Evolutionary conservation across 1,284 basidiomycete genomes (phyloP).

Genomic region (Gomphus bonarii): DNA sequence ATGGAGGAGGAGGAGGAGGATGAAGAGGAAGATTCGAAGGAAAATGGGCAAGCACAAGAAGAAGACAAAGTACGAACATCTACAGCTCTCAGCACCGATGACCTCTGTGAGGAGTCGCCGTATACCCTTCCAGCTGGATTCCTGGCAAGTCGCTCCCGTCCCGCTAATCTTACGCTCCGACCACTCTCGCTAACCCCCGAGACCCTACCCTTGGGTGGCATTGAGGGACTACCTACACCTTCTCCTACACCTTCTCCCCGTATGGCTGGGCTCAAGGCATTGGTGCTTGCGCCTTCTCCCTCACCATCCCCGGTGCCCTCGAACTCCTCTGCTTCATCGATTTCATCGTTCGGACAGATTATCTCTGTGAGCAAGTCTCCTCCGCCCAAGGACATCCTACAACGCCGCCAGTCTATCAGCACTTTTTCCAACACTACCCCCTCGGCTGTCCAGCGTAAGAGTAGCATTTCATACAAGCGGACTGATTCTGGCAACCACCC

Average conservation of each 20-base stretch:
- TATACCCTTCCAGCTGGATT: constrained; percentile 15
- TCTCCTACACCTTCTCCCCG: constrained; percentile 32
- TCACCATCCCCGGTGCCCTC: constrained; percentile 14
- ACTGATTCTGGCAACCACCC: constrained; percentile 15
- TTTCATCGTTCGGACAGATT: background rate
- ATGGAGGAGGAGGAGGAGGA: constrained; percentile 74
- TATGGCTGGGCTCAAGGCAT: constrained; percentile 33
- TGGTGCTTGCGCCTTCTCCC: constrained; percentile 35
- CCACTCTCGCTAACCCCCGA: constrained; percentile 60
- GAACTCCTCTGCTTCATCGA: constrained; percentile 19
- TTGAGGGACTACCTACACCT: constrained; percentile 43
- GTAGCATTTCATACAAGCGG: constrained; percentile 66
- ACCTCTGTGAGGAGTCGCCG: background rate
- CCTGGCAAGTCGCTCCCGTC: constrained; percentile 38
- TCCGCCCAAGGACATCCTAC: constrained; percentile 13
- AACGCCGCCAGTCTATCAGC: constrained; percentile 13
- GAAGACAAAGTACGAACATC: background rate
- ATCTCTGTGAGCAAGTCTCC: constrained; percentile 14
- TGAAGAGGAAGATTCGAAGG: constrained; percentile 28
- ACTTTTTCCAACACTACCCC: constrained; percentile 12
- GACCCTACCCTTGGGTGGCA: constrained; percentile 25
- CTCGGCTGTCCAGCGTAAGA: constrained; percentile 27
- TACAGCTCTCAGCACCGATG: background rate
- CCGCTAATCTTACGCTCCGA: constrained; percentile 46
- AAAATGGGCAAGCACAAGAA: background rate